Base-by-base conservation (phyloP, 129 eudicot genomes). In the Flaveria brownii region DNA sequence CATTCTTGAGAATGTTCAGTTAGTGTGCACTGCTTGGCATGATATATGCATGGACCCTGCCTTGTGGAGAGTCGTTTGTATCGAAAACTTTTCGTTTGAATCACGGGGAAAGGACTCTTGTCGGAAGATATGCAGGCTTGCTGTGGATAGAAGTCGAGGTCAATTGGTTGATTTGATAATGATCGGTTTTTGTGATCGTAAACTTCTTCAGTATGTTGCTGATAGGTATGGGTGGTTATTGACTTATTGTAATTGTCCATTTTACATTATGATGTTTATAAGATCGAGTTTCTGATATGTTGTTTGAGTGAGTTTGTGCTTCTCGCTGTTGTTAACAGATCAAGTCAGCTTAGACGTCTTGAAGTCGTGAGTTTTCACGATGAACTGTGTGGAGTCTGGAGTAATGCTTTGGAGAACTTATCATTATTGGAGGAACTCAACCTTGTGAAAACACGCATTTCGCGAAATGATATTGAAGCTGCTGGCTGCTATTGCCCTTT, bases 21-120 rank as follows among this genome's bases (percentile, higher is more conserved):
- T 23, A 60, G 66, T 60, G 16, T 60, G 66, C 66, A 60, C 66
- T 60, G 17, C 41, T 25, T 60, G 66, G 66, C 66, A 39, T 60
- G 16, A 60, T 9, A 23, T 60, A 26, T 60, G 66, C 16, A 60
- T 11, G 17, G 66, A 60, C 66, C 66, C 66, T 23, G 39, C 66
- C 16, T 11, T 60, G 66, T 60, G 66, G 66, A 60, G 17, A 12
- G 39, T 60, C 33, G 16, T 57, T 57, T 57, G 1, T 55, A 17
- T 55, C 12, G 43, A 62, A 4, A 28, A 15, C n/a, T 62, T 5
- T 26, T 12, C 63, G 22, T 0, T 17, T 14, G 43, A 6, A 5
- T 8, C 39, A 60, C 16, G 59, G 6, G 66, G 7, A 26, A 62
- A 2, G 42, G n/a, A 2, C 17, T 2, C 10, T 11, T 14, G 8